Evolutionary conservation across 179 eudicot species (phyloP).

Genomic region (Sideroxylon spinosum): DNA sequence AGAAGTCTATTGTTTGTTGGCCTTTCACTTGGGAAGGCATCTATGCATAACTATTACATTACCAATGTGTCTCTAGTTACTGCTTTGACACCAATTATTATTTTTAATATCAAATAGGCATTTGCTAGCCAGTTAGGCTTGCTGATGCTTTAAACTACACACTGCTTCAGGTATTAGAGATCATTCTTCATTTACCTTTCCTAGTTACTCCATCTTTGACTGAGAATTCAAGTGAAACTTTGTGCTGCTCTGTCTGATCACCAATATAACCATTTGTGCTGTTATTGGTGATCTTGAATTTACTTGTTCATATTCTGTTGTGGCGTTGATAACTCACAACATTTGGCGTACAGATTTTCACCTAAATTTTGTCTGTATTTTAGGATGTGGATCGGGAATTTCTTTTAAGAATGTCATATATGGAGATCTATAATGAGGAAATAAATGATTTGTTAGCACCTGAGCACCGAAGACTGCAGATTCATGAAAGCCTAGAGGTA

Average conservation of each 20-base stretch:
- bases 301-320: neutral
- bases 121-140: neutral
- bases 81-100: neutral
- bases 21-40: neutral
- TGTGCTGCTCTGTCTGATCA: neutral
- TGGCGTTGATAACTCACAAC: neutral
- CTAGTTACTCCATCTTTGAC: neutral
- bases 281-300: neutral
- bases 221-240: neutral
- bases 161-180: slow-evolving; percentile 2
- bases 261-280: neutral
- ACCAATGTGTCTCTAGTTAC: neutral
- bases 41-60: neutral
- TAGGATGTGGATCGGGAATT: slow-evolving; percentile 82
- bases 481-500: slow-evolving; percentile 94
- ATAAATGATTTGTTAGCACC: slow-evolving; percentile 91
- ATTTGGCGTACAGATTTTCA: neutral
- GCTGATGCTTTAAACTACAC: neutral
- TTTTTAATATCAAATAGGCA: neutral
- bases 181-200: neutral
- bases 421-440: slow-evolving; percentile 97
- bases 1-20: neutral
- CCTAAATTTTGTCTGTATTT: neutral
- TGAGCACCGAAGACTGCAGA: slow-evolving; percentile 81
- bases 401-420: slow-evolving; percentile 87